These are phyloP conservation scores for Ophiostoma piceae DNA, from an alignment of 2,329 filamentous ascomycete genomes.

Conservation along the genomic window DNA sequence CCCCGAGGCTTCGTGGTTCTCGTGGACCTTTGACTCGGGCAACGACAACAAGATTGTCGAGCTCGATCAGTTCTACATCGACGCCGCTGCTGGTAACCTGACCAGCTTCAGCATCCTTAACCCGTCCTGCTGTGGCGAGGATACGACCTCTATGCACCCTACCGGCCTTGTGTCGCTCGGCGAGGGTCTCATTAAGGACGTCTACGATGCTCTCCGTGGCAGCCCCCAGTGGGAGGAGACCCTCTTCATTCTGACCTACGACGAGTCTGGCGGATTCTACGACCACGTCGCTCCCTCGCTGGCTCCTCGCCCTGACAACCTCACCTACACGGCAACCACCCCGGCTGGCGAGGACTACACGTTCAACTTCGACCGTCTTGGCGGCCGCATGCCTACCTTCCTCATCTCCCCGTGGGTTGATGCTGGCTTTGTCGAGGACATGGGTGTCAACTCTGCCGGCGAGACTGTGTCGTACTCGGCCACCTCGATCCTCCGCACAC, in stretches of 20 bases:
- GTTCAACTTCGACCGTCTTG: slow-evolving; percentile 39
- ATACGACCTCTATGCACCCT: slow-evolving; percentile 42
- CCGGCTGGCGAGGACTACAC: slow-evolving; percentile 36
- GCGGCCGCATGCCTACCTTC: slow-evolving; percentile 41
- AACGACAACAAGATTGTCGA: slow-evolving; percentile 32
- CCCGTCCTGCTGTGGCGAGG: slow-evolving; percentile 45
- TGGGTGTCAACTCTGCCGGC: slow-evolving; percentile 35
- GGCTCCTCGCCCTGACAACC: slow-evolving; percentile 37
- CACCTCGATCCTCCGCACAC: slow-evolving; percentile 40
- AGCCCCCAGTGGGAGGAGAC: slow-evolving; percentile 45
- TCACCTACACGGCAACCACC: slow-evolving; percentile 36
- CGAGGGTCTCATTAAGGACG: slow-evolving; percentile 42
- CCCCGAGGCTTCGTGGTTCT: slow-evolving; percentile 42
- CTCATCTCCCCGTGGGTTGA: slow-evolving; percentile 42
- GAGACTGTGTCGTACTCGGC: slow-evolving; percentile 39
- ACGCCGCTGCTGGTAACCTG: slow-evolving; percentile 41
- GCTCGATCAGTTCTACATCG: slow-evolving; percentile 40
- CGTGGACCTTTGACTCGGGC: slow-evolving; percentile 38
- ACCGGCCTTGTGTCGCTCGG: slow-evolving; percentile 41
- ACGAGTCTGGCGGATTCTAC: slow-evolving; percentile 45
- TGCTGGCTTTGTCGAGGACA: slow-evolving; percentile 38
- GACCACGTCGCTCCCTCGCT: slow-evolving; percentile 43
- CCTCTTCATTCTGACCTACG: slow-evolving; percentile 44
- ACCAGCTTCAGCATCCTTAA: slow-evolving; percentile 46
- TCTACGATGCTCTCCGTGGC: slow-evolving; percentile 42